Conservation (phyloP, 768 basidiomycete species). For the Tricholoma terreum region DNA sequence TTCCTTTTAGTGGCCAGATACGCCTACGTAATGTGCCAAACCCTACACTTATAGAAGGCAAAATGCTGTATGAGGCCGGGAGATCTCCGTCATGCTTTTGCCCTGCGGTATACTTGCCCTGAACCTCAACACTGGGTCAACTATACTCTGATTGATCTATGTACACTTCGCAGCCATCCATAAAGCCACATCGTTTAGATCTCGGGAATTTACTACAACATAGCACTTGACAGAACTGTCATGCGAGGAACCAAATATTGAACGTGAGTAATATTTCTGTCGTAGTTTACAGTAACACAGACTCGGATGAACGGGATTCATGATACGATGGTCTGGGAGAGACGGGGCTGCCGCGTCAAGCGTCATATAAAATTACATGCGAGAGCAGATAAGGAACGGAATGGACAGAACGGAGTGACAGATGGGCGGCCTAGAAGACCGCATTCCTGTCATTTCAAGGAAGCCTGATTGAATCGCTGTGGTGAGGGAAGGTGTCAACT, state of each 20-base stretch:
- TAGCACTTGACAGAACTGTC: neutral
- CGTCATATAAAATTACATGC: neutral
- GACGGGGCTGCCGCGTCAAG: no score
- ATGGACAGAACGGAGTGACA: neutral
- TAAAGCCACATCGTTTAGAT: neutral
- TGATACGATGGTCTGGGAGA: neutral
- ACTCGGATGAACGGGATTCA: neutral
- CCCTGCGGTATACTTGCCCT: neutral
- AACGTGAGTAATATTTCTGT: neutral
- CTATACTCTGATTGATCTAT: no score
- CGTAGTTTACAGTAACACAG: neutral
- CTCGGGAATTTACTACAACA: neutral
- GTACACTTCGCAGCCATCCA: neutral
- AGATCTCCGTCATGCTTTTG: neutral
- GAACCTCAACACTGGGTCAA: neutral
- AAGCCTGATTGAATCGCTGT: neutral
- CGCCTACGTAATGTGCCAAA: no score
- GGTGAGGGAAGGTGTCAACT: neutral
- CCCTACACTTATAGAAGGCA: neutral
- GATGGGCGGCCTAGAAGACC: neutral
- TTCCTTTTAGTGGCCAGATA: neutral
- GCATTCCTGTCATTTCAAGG: neutral
- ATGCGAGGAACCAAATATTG: neutral
- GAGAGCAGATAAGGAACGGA: neutral
- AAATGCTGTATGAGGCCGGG: neutral